Evolutionary conservation across 805 yeast genomes (phyloP), one percentile per base, ranked within the genome.

Genomic region (Pichia manshurica): DNA sequence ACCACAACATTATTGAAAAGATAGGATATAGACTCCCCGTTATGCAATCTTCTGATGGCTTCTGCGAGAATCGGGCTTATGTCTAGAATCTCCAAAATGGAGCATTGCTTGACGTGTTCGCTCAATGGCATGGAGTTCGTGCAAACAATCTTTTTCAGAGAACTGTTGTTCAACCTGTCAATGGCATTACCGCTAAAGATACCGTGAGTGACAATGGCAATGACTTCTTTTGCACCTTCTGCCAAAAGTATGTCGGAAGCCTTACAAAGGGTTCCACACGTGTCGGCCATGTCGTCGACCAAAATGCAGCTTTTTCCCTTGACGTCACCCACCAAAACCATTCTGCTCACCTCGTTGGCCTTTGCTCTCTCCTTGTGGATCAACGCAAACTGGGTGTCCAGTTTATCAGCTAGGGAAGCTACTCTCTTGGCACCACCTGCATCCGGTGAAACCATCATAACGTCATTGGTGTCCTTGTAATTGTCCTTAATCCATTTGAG

Each of bases 361-460:
- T 84, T 80, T 42, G 87, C 91, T 62, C 99, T 80, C 71, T 91
- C 99, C 66, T 91, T 91, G 70, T 91, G 99, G 59, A 91, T 93
- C 63, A 91, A 78, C 0, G 99, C 98, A 69, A 91, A 91, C 64
- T 85, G 88, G 57, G 91, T 76, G 59, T 93, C 98, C 55, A 93
- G 73, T 58, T 85, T 80, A 61, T 91, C 98, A 13, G 98, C 98
- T 44, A 91, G 71, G 5, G 90, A 82, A 2, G 98, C 98, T 23
- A 90, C 99, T 56, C 99, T 78, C 67, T 91, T 91, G 46, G 98
- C 98, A 50, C 99, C 99, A 58, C 99, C 99, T 3, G 99, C 99
- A 70, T 91, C 99, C 3, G 99, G 99, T 4, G 96, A 88, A 12
- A 91, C 95, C 47, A 91, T 79, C 45, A 89, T 87, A 9, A 89